Base-by-base conservation (phyloP, 2,329 filamentous ascomycete genomes). In the Pseudogymnoascus sp. region DNA sequence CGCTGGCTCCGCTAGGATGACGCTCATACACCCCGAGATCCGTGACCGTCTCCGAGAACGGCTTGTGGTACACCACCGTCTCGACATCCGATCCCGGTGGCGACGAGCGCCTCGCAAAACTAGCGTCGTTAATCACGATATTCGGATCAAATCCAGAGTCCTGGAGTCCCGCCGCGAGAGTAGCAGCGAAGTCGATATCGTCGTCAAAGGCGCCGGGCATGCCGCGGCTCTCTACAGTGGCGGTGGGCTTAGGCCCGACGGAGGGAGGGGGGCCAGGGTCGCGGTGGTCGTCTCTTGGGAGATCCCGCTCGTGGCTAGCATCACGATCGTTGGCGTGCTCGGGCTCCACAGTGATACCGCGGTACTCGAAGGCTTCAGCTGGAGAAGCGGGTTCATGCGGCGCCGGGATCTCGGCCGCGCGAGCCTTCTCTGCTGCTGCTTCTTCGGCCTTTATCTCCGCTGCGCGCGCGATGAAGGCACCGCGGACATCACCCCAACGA, bases 61-160 rank as follows among this genome's bases (percentile, higher is more conserved):
- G 79, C 15, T 75, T 75, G 62, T 76, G 75, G 67, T 86, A 85
- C 64, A 77, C 70, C n/a, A 68, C 64, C 46, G 69, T 71, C 15
- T 35, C 66, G 60, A 83, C 81, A 67, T 84, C 81, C 3, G 84
- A 82, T 4, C 82, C 82, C 3, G 86, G 85, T 7, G 87, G 85
- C 1, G 86, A 88, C 62, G 84, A 82, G 29, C 88, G 84, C 60
- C 79, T 81, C 67, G 83, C 83, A 69, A 86, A 91, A 1, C 74
- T 77, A 0, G 84, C 83, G 68, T 91, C 81, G 53, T 89, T 79
- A 37, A 88, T 87, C 53, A 91, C 85, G 64, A 91, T 84, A 42
- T 88, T 82, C 4, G 87, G 84, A 69, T 90, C 82, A 66, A 91
- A 91, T 0, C 88, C 88, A 53, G 85, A 83, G n/a, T 85, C 82